These are phyloP conservation scores for Gastrolobium bilobum DNA, from an alignment of 306 rosid species.

Conservation along the genomic window DNA sequence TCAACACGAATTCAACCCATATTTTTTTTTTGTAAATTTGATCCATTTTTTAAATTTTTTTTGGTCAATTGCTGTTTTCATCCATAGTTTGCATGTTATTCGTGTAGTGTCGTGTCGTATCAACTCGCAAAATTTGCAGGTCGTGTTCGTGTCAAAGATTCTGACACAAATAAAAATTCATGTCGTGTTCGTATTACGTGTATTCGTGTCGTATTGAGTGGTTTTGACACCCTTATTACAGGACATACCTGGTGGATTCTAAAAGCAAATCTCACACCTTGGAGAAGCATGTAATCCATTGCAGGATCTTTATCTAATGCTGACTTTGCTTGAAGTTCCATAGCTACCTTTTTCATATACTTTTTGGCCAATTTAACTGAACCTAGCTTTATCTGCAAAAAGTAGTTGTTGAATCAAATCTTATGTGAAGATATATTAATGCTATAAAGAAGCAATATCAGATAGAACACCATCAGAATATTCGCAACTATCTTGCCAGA, in stretches of 20 bases:
- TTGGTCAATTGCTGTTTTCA: too few species aligned
- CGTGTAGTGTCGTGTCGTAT: too few species aligned
- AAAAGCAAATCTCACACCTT: constrained; percentile 99
- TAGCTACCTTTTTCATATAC: constrained; percentile 94
- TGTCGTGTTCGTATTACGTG: too few species aligned
- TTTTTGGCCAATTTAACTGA: constrained; percentile 92
- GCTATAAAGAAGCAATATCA: constrained; percentile 8
- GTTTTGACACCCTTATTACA: background rate
- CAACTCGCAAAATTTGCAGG: too few species aligned
- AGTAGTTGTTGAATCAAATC: constrained; percentile 40
- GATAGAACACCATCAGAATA: constrained; percentile 19
- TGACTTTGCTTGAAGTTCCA: constrained; percentile 93
- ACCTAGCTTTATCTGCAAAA: constrained; percentile 82
- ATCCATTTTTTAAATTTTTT: too few species aligned
- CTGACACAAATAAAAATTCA: too few species aligned
- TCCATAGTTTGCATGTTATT: too few species aligned
- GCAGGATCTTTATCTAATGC: constrained; percentile 93
- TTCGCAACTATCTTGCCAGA: background rate
- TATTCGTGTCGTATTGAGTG: too few species aligned
- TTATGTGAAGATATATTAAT: constrained; percentile 13
- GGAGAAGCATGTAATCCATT: constrained; percentile 98
- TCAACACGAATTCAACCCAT: too few species aligned
- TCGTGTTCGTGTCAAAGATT: too few species aligned
- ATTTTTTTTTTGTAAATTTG: too few species aligned
- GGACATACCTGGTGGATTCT: constrained; percentile 91